These are phyloP conservation scores for Globisporangium cederbergense DNA, from an alignment of 352 stramenopile species.

Conservation along the genomic window DNA sequence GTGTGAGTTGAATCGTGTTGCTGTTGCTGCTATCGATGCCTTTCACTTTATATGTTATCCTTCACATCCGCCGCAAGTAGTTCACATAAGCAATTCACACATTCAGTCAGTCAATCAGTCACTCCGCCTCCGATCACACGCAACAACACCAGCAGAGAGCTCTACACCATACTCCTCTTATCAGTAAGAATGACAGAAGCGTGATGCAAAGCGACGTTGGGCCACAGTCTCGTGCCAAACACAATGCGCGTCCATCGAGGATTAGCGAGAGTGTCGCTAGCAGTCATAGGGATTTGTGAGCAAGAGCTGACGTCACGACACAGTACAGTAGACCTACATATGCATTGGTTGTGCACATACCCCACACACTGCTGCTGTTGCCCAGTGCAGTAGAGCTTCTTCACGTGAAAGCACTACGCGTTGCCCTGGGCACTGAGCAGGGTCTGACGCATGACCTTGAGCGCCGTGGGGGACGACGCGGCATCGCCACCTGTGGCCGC, in stretches of 20 bases:
- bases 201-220: background rate
- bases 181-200: background rate
- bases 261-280: background rate
- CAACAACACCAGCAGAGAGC: background rate
- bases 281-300: background rate
- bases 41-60: background rate
- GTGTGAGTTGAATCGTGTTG: too few species aligned
- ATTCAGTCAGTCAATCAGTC: background rate
- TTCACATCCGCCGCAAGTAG: background rate
- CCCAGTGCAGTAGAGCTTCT: background rate
- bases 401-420: background rate
- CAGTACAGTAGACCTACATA: background rate
- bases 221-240: background rate
- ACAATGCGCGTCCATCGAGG: background rate
- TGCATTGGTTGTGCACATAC: background rate
- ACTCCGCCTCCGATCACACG: background rate
- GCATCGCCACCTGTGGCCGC: slow-evolving; percentile 6
- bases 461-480: slow-evolving; percentile 17
- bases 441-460: slow-evolving; percentile 30
- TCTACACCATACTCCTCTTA: background rate
- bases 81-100: background rate
- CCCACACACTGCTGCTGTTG: background rate
- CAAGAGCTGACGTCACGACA: background rate
- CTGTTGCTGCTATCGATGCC: background rate
- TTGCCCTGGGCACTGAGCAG: slow-evolving; percentile 20